Evolutionary conservation across 768 basidiomycete species (phyloP), one percentile per base, ranked within the genome.

Genomic region (Lepiota subincarnata): DNA sequence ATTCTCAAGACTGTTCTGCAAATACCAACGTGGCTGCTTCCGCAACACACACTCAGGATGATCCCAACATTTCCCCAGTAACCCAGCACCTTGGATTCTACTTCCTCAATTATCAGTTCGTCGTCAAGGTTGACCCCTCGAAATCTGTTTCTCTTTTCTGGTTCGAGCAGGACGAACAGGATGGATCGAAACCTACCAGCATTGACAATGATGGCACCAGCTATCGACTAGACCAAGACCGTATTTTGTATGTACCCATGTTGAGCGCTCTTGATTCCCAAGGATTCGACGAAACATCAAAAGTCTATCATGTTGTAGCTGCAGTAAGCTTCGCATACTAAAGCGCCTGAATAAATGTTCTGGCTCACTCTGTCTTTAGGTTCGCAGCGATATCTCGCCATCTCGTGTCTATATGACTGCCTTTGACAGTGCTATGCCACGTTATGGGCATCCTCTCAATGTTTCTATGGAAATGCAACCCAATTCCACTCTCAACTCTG

Each of bases 61-160:
- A 62, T 50, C 64, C 63, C 16, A 56, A 62, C 26, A 46, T 67
- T 36, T 67, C 68, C 22, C 61, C 71, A 22, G 52, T 71, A 19
- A 59, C 68, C 12, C 51, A 61, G 41, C 48, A 56, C 4, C 57
- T 66, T 31, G 68, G 68, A 10, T 61, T 61, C n/a, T 61, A 56
- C 48, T 66, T 70, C 13, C 59, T 68, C 22, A 62, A 66, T 41
- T 75, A 71, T 53, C 60, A 68, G 38, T 72, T 74, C 53, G 53
- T 67, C 18, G 66, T 67, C 18, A 63, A 66, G 13, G 62, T 74
- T 49, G 61, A 71, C 48, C 50, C 66, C 12, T 50, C 63, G 1
- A 60, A 55, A 19, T 73, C 73, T 11, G 61, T 74, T 35, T 69
- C 71, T 3, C 67, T 63, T 26, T 75, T 75, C 60, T 75, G 72